Percentiles rank a stretch among this genome's conserved stretches.
phyloP scores from a whole-genome alignment of 192 early-diverging fungal species.

The Podila verticillata region DNA sequence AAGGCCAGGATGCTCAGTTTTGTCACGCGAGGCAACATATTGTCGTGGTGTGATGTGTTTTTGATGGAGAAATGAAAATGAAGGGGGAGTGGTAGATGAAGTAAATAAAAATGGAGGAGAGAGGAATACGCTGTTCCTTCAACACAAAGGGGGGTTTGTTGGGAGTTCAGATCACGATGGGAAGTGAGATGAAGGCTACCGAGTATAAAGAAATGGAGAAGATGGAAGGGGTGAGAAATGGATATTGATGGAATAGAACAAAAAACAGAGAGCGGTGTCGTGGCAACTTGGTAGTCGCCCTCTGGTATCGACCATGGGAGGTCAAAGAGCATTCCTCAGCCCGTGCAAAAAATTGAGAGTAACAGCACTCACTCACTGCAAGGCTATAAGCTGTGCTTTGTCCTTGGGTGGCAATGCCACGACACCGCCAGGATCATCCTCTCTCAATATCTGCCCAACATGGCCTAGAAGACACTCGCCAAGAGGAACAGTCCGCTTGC shows the following conservation, averaged over 20 bases:
- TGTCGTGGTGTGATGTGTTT: neutral
- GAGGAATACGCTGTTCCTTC: neutral
- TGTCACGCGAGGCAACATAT: neutral
- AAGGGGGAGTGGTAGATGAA: neutral
- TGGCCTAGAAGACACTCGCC: too few species aligned
- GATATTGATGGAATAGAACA: neutral
- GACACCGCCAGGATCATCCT: too few species aligned
- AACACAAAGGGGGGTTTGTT: neutral
- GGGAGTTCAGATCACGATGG: neutral
- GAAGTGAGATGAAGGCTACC: neutral
- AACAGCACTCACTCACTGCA: too few species aligned
- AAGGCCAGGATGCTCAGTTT: constrained; percentile 2
- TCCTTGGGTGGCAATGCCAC: too few species aligned
- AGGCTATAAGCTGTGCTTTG: too few species aligned
- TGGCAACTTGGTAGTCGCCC: neutral
- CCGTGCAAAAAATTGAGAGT: too few species aligned
- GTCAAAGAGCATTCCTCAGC: too few species aligned
- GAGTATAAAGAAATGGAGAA: too few species aligned
- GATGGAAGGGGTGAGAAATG: neutral
- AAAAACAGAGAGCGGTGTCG: neutral
- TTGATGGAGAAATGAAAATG: neutral
- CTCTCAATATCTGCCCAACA: too few species aligned
- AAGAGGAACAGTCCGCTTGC: too few species aligned
- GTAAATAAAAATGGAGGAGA: neutral
- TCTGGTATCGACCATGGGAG: neutral